Base-by-base conservation (phyloP, 225 moss, liverwort and hornwort genomes). In the Neckera pumila region DNA sequence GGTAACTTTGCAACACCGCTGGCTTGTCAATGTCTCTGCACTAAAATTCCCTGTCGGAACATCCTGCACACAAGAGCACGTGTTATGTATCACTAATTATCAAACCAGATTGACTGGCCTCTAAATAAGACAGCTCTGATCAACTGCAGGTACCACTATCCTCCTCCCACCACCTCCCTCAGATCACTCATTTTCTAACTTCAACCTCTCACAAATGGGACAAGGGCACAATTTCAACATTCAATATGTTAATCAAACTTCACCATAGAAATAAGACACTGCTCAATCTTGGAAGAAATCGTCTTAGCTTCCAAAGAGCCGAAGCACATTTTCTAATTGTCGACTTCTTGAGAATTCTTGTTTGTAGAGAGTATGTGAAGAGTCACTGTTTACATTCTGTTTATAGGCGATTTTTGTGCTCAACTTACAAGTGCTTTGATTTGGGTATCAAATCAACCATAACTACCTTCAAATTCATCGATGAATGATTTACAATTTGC, bases 1-100 rank as follows among this genome's bases (percentile, higher is more conserved):
- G 76, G 63, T 58, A 57, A 58, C 10, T 62, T 78, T 57, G 57
- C 70, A 43, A 64, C 47, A 65, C 51, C 36, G 20, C 84, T 71
- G 84, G 49, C 71, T 89, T 79, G 53, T 82, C 70, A 85, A 81
- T 80, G 76, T 18, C 86, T 74, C 49, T 42, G 66, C 75, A 83
- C 80, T 89, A 93, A 71, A 90, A 91, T 53, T 63, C 63, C 75
- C 56, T 91, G 33, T 92, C 91, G 74, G 91, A 92, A 87, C 93
- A 93, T 81, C 92, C 92, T 93, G 92, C 82, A 85, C 67, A 90
- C 74, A 85, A 66, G 51, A 73, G 30, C 65, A 53, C 28, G 83
- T 19, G 27, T 72, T 73, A 70, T 0, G 31, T 26, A 15, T 76
- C 77, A 69, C 60, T 71, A 78, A 81, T 14, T 33, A 62, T 71